Evolutionary conservation across 352 stramenopile species (phyloP), one percentile per base, ranked within the genome.

Genomic region (Pythium monospermum): DNA sequence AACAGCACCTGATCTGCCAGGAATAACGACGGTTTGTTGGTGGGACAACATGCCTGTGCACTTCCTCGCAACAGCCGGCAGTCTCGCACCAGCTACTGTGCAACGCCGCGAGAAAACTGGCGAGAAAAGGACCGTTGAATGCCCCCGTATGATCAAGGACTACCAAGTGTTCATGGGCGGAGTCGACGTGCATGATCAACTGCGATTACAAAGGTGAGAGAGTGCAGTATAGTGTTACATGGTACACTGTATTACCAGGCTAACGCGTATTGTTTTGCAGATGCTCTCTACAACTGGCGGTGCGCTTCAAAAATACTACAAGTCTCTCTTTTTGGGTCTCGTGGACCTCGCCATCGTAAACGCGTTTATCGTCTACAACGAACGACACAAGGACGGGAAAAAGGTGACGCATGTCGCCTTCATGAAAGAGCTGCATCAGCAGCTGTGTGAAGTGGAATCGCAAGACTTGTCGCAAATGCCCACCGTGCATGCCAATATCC

Each of bases 91-190:
- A 35, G 30, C 7, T 35, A 35, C 30, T 35, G 30, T 35, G 13
- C 30, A 35, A 35, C 7, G 30, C 13, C 30, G 13, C 30, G 13
- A 35, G 30, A 35, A 8, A 35, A 35, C 8, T 13, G 30, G 13
- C 8, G 30, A 13, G 13, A 35, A 35, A 35, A 35, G 30, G 8
- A 8, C 30, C 30, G 30, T 35, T 13, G 7, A 35, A 35, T 13
- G 30, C 30, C 13, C 30, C 7, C 13, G 30, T 8, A 13, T 13
- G 30, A 35, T 35, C n/a, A n/a, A n/a, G n/a, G 54, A 64, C 33
- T 64, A 64, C 13, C 61, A 64, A 10, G 23, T 36, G 16, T 64
- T 47, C 42, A 68, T 64, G 54, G 60, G 53, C 15, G 47, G 56
- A 30, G 59, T 67, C 12, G 48, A 67, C 27, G 16, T 67, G 3